Percentiles rank a stretch among this genome's conserved stretches.
These are phyloP conservation scores for Talaromyces sp. DNA, from an alignment of 2,329 filamentous ascomycete species.

Conservation along the genomic window DNA sequence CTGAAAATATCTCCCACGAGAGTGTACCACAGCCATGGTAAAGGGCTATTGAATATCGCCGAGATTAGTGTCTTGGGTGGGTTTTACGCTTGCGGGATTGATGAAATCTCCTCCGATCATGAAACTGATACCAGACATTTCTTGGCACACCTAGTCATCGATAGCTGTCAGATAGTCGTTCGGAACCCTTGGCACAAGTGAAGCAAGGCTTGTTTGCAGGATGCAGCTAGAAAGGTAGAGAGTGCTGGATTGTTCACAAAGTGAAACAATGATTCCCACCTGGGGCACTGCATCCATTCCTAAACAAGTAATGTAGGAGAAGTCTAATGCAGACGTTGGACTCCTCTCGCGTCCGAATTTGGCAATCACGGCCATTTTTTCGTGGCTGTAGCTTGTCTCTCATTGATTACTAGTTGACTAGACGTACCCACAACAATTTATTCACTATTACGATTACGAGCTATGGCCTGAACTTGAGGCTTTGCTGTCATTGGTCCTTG, in stretches of 20 bases:
- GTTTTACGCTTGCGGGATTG: not conserved
- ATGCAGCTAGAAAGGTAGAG: conserved; percentile 2
- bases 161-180: not conserved
- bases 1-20: not conserved
- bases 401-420: not conserved
- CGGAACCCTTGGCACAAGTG: not conserved
- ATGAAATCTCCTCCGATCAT: conserved; percentile 2
- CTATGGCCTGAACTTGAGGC: not conserved
- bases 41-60: not conserved
- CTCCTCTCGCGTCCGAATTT: not conserved
- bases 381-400: conserved; percentile 2
- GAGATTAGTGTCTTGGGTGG: not conserved
- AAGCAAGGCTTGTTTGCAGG: not conserved
- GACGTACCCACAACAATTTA: not conserved
- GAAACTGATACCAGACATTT: conserved; percentile 8
- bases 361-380: not conserved
- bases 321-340: not conserved
- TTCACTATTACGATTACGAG: conserved; percentile 1
- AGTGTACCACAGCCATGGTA: conserved; percentile 8
- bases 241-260: not conserved
- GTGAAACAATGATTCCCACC: conserved; percentile 5
- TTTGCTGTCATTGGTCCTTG: not conserved
- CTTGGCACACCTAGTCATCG: not conserved
- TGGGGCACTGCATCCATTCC: not conserved
- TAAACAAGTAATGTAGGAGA: not conserved